Conservation (phyloP, 2,329 filamentous ascomycete species). For the Epichloe festucae region DNA sequence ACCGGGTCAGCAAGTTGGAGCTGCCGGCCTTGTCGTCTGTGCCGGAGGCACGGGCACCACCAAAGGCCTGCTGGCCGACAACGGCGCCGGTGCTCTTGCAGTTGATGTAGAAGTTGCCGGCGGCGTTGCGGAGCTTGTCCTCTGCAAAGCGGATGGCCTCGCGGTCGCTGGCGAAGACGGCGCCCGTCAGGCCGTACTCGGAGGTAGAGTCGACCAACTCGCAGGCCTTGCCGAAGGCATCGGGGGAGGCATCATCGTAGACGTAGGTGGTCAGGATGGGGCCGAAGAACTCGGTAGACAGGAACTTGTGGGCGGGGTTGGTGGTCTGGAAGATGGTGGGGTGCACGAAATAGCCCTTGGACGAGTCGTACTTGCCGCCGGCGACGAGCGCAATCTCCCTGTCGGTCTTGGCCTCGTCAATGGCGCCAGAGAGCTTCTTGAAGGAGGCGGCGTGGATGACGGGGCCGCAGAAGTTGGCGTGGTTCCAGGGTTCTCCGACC, state of each 20-base stretch:
- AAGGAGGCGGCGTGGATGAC: conserved; percentile 76
- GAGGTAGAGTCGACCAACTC: conserved; percentile 56
- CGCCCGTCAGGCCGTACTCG: conserved; percentile 67
- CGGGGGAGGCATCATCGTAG: conserved; percentile 53
- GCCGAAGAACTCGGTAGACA: conserved; percentile 72
- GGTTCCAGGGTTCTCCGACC: conserved; percentile 54
- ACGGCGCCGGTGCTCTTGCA: conserved; percentile 67
- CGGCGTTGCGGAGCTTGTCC: conserved; percentile 56
- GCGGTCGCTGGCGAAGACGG: conserved; percentile 61
- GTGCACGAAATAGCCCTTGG: conserved; percentile 70
- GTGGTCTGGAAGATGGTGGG: conserved; percentile 70
- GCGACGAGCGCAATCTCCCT: conserved; percentile 56
- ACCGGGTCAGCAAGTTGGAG: conserved; percentile 47
- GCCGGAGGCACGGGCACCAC: conserved; percentile 52
- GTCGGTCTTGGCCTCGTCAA: conserved; percentile 70
- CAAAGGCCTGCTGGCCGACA: conserved; percentile 61
- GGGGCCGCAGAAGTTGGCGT: conserved; percentile 72
- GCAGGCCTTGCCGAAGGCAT: conserved; percentile 47
- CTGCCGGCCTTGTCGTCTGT: conserved; percentile 66
- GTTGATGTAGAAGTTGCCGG: conserved; percentile 80
- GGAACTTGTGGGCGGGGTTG: conserved; percentile 60
- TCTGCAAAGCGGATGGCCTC: conserved; percentile 54
- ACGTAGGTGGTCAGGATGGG: conserved; percentile 63
- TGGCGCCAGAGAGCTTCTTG: conserved; percentile 64
- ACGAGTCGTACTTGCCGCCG: conserved; percentile 66